A percentile compares a stretch with the other conserved stretches of the same genome.
Evolutionary conservation across 2,329 filamentous ascomycete genomes (phyloP).

Genomic region (Alternaria longipes): DNA sequence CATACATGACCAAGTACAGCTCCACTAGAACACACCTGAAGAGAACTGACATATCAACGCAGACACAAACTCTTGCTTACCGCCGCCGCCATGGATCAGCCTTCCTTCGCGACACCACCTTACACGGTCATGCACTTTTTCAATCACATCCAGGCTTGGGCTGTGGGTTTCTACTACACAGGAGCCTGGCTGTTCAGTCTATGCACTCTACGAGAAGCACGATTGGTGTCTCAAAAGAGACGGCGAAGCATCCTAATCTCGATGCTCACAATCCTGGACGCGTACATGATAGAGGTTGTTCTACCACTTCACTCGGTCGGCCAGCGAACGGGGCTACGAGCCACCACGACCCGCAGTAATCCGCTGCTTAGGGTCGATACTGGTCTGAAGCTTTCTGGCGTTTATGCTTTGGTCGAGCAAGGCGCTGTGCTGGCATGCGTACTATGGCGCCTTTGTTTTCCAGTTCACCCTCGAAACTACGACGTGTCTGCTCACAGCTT

Average conservation of each 20-base stretch:
- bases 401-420: slow-evolving; percentile 36
- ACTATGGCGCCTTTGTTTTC: slow-evolving; percentile 44
- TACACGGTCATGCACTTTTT: slow-evolving; percentile 40
- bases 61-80: background rate
- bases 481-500: slow-evolving; percentile 36
- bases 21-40: background rate
- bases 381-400: slow-evolving; percentile 44
- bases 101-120: slow-evolving; percentile 18
- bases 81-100: slow-evolving; percentile 21
- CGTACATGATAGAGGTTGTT: slow-evolving; percentile 44
- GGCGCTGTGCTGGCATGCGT: slow-evolving; percentile 45
- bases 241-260: slow-evolving; percentile 31
- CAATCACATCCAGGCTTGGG: slow-evolving; percentile 46
- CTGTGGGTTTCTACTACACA: slow-evolving; percentile 43
- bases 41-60: background rate
- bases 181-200: slow-evolving; percentile 38
- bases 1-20: too few species aligned
- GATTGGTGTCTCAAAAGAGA: slow-evolving; percentile 31
- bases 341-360: slow-evolving; percentile 46
- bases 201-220: slow-evolving; percentile 44
- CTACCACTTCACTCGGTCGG: slow-evolving; percentile 44
- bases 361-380: slow-evolving; percentile 46
- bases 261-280: slow-evolving; percentile 25
- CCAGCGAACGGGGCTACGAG: slow-evolving; percentile 39
- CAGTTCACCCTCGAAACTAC: slow-evolving; percentile 47